Evolutionary conservation across 2,329 filamentous ascomycete genomes (phyloP), one percentile per base, ranked within the genome.

Genomic region (Fusarium sp.): DNA sequence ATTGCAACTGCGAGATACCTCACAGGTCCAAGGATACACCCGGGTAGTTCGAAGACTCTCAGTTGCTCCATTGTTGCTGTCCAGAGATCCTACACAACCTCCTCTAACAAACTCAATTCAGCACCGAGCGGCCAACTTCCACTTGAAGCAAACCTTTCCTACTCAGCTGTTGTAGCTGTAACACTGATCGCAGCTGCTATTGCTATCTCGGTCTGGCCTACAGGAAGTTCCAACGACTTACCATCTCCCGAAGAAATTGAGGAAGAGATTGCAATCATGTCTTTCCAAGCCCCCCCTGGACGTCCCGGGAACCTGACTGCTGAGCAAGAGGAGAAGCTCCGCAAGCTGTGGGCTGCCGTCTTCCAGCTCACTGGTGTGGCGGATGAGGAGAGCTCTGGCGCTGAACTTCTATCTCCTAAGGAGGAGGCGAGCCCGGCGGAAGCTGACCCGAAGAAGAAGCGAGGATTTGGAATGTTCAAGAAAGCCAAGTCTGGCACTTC

Each of bases 301-400:
- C 90, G 94, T 65, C 88, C 94, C 56, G 94, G 93, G 62, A 97
- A 93, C 72, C 85, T 99, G 61, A 98, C 94, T n/a, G 80, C 89
- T 5, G 94, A 98, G 67, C 90, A 99, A 81, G 93, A 97, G 75
- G 87, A 88, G 68, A 98, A 97, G 82, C 84, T 99, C 61, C 92
- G 91, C 75, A 92, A 97, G 79, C 87, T 98, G 71, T 99, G 96
- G 96, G 81, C 86, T 15, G 84, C 90, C 55, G 86, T 94, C 39
- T 86, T 97, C 70, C 90, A 92, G 67, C 85, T 97, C 44, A 94
- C 92, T 77, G 92, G 91, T 28, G 85, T 94, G 53, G 62, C 69
- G 6, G 74, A 78, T 28, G 64, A 67, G 6, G 72, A 62, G 36
- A 64, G 72, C 57, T 46, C 77, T 15, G 68, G 75, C 22, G 67